These are phyloP conservation scores for Umbellularia californica DNA, from an alignment of 164 flowering plant species.

Conservation along the genomic window DNA sequence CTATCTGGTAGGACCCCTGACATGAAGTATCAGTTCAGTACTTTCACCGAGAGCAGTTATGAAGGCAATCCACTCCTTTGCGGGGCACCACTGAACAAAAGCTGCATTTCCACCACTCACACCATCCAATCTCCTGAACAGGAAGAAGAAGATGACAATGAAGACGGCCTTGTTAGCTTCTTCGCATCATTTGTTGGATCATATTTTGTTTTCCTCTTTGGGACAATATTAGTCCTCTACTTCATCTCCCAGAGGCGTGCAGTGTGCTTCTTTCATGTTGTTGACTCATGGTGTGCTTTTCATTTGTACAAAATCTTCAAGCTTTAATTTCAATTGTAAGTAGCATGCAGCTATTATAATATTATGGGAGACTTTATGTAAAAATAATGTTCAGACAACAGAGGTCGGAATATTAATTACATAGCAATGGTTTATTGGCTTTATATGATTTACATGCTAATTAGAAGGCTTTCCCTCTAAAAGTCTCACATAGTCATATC, in stretches of 20 bases:
- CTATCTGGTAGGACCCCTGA: constrained; percentile 19
- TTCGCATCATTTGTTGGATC: constrained; percentile 2
- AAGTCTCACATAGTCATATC: too few species aligned
- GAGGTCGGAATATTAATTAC: too few species aligned
- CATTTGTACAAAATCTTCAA: too few species aligned
- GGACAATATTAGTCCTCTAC: background rate
- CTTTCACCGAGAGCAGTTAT: constrained; percentile 17
- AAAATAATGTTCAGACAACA: too few species aligned
- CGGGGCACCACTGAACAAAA: constrained; percentile 11
- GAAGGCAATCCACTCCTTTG: constrained; percentile 22
- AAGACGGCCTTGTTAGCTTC: background rate
- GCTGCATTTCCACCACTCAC: background rate
- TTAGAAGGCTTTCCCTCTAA: too few species aligned
- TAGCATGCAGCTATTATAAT: too few species aligned
- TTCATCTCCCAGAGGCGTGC: background rate
- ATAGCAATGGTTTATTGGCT: too few species aligned
- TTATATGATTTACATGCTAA: too few species aligned
- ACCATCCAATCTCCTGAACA: background rate
- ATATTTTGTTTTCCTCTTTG: background rate
- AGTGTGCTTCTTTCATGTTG: too few species aligned
- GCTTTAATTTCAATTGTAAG: too few species aligned
- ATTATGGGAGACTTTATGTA: too few species aligned
- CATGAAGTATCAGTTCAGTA: constrained; percentile 13
- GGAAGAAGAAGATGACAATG: background rate
- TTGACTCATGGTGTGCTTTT: too few species aligned